A percentile compares a stretch with the other conserved stretches of the same genome.
These are phyloP conservation scores for Ophiostoma himal-ulmi DNA, from an alignment of 2,329 filamentous ascomycete genomes.

Conservation along the genomic window DNA sequence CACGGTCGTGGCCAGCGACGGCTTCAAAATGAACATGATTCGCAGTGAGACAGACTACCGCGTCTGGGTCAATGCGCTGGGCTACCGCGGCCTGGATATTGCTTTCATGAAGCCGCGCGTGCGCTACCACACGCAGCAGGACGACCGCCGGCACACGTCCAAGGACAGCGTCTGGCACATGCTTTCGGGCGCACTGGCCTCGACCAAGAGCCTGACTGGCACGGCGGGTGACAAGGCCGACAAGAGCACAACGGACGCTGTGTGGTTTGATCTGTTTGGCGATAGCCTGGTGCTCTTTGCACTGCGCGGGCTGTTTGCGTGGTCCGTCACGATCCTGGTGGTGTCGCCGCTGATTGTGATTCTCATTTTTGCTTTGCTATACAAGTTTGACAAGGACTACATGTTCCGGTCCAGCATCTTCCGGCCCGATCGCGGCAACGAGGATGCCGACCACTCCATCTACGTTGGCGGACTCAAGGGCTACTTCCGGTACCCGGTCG, in stretches of 20 bases:
- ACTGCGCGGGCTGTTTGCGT: conserved; percentile 77
- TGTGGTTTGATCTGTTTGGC: conserved; percentile 95
- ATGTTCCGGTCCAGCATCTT: conserved; percentile 58
- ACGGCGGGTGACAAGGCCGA: conserved; percentile 63
- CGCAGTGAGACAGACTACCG: conserved; percentile 85
- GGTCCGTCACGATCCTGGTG: conserved; percentile 77
- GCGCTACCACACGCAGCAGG: conserved; percentile 85
- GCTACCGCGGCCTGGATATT: conserved; percentile 82
- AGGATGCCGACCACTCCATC: conserved; percentile 51
- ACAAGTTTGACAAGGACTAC: conserved; percentile 76
- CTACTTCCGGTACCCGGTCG: conserved; percentile 75
- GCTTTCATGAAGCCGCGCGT: conserved; percentile 84
- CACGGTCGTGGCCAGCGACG: conserved; percentile 73
- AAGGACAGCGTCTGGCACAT: conserved; percentile 78
- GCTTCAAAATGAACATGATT: conserved; percentile 72
- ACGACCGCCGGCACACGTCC: conserved; percentile 76
- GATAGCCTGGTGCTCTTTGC: conserved; percentile 70
- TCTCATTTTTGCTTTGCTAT: conserved; percentile 61
- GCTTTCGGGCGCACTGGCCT: conserved; percentile 76
- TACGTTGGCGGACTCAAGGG: conserved; percentile 71
- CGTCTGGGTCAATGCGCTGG: conserved; percentile 70
- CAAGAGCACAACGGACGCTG: conserved; percentile 57
- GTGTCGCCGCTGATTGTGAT: conserved; percentile 69
- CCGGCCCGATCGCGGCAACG: conserved; percentile 44
- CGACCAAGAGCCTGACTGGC: conserved; percentile 59